Evolutionary conservation across 2,329 filamentous ascomycete species (phyloP).

Genomic region (Sporothrix brasiliensis): DNA sequence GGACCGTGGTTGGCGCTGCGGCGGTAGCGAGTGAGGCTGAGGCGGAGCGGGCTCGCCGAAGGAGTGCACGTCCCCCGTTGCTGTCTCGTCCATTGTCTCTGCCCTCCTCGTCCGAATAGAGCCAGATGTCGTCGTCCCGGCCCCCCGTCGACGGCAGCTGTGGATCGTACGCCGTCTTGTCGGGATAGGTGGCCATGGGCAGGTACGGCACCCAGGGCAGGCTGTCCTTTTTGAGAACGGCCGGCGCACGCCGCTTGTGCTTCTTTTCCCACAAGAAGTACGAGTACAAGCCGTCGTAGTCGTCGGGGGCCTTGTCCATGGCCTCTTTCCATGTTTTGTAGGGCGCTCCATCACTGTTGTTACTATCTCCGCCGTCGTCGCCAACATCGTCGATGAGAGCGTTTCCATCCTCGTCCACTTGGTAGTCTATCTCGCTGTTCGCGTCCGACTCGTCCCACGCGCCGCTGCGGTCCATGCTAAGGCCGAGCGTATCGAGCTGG

Average conservation of each 20-base stretch:
- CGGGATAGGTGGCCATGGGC: neutral
- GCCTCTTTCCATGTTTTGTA: slow-evolving; percentile 16
- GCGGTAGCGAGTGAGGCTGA: neutral
- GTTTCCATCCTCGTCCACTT: neutral
- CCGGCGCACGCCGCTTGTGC: slow-evolving; percentile 24
- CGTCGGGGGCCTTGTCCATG: slow-evolving; percentile 10
- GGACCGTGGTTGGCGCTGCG: too few relatives aligned
- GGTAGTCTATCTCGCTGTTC: neutral
- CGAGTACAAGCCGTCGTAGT: slow-evolving; percentile 7
- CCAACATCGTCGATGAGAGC: neutral
- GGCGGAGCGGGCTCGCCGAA: neutral
- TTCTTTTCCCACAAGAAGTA: slow-evolving; percentile 27
- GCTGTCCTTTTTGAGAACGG: slow-evolving; percentile 19
- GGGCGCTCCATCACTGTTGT: neutral
- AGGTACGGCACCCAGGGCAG: slow-evolving; percentile 25
- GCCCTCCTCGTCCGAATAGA: too few relatives aligned
- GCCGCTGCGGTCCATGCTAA: slow-evolving; percentile 12
- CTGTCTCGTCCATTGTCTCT: too few relatives aligned
- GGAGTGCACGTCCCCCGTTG: neutral
- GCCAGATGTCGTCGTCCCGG: neutral
- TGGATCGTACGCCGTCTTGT: neutral
- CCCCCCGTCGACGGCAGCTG: neutral
- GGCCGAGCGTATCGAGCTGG: slow-evolving; percentile 25
- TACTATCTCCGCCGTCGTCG: neutral
- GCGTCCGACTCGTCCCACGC: slow-evolving; percentile 8